phyloP scores from a whole-genome alignment of 2,329 filamentous ascomycete genomes.

The Colletotrichum tofieldiae region DNA sequence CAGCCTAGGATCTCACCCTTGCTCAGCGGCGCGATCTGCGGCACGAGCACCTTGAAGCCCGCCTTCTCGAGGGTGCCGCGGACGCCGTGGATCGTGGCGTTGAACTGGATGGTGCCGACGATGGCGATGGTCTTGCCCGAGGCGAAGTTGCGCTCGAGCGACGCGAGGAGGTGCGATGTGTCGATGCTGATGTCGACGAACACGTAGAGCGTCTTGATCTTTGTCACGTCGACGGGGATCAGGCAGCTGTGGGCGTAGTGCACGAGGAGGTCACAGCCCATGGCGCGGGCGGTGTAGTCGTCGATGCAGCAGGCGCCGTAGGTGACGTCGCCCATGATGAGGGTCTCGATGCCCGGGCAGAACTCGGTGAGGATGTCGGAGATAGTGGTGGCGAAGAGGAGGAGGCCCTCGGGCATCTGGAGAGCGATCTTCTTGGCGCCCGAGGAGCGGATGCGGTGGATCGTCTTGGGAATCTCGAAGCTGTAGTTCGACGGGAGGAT shows the following conservation, averaged over 20 bases:
- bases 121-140: constrained; percentile 90
- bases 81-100: constrained; percentile 93
- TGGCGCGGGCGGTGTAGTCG: constrained; percentile 94
- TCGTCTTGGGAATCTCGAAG: constrained; percentile 98
- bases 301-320: constrained; percentile 99
- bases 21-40: constrained; percentile 92
- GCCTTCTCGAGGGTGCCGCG: constrained; percentile 83
- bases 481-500: constrained; percentile 96
- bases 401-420: constrained; percentile 96
- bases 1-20: constrained; percentile 98
- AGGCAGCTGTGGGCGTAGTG: constrained; percentile 98
- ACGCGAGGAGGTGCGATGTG: constrained; percentile 86
- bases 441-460: constrained; percentile 89
- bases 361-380: constrained; percentile 97
- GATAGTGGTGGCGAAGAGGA: constrained; percentile 97
- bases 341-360: constrained; percentile 89
- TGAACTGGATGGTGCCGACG: constrained; percentile 99
- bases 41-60: constrained; percentile 88
- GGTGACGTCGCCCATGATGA: constrained; percentile 99
- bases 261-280: constrained; percentile 94
- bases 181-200: constrained; percentile 99
- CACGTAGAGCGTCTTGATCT: constrained; percentile 97
- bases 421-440: constrained; percentile 88
- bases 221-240: constrained; percentile 95
- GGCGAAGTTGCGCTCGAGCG: constrained; percentile 89